phyloP scores from a whole-genome alignment of 352 stramenopile species.

The Thraustotheca clavata region DNA sequence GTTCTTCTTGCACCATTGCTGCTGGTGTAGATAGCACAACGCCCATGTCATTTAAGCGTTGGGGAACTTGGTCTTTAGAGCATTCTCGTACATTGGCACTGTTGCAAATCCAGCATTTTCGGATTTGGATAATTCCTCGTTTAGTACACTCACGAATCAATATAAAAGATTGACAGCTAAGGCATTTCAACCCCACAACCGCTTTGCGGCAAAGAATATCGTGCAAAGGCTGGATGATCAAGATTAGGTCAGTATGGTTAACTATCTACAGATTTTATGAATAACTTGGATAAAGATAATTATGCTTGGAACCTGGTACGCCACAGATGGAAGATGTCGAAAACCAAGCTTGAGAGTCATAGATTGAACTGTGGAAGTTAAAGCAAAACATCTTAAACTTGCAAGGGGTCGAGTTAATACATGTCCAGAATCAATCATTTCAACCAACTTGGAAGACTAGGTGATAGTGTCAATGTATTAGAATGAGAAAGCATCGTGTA shows the following conservation, averaged over 20 bases:
- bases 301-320: slow-evolving; percentile 16
- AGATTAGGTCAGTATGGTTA: slow-evolving; percentile 28
- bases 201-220: slow-evolving; percentile 29
- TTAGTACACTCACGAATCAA: background rate
- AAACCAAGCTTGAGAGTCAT: slow-evolving; percentile 13
- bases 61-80: slow-evolving; percentile 42
- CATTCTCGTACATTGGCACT: slow-evolving; percentile 66
- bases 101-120: slow-evolving; percentile 54
- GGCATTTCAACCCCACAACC: slow-evolving; percentile 42
- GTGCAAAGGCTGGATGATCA: slow-evolving; percentile 40
- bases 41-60: slow-evolving; percentile 34
- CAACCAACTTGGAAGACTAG: slow-evolving; percentile 13
- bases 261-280: background rate
- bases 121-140: slow-evolving; percentile 32
- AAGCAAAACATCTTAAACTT: slow-evolving; percentile 1
- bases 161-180: slow-evolving; percentile 34
- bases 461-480: background rate
- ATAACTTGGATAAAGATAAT: background rate
- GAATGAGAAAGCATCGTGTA: background rate
- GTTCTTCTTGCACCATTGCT: background rate
- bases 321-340: slow-evolving; percentile 3
- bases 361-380: background rate
- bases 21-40: slow-evolving; percentile 29
- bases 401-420: slow-evolving; percentile 1
- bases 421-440: background rate